Evolutionary conservation across 495 filamentous ascomycete genomes (phyloP).

Genomic region (Penicillium verhagenii): DNA sequence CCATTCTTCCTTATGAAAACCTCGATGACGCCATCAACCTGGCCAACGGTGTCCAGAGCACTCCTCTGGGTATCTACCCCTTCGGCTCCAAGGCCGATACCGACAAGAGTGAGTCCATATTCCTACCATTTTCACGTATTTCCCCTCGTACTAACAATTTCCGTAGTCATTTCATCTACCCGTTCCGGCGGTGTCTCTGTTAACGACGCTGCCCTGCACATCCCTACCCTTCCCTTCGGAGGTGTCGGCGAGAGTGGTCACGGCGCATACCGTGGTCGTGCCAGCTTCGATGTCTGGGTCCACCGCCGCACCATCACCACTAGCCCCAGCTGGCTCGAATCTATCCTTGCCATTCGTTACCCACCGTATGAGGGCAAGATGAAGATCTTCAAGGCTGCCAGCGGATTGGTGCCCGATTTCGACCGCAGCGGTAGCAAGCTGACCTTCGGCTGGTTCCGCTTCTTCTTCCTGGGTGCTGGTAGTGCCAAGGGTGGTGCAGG

Average conservation of each 20-base stretch:
- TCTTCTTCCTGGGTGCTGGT: constrained; percentile 45
- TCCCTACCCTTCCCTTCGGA: constrained; percentile 81
- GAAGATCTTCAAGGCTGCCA: constrained; percentile 55
- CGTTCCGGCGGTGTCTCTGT: constrained; percentile 76
- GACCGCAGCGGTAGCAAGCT: constrained; percentile 70
- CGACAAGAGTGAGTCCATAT: constrained; percentile 52
- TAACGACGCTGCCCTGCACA: constrained; percentile 84
- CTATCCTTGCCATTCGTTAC: constrained; percentile 72
- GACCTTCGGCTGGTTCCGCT: constrained; percentile 46
- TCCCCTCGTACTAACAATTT: constrained; percentile 10
- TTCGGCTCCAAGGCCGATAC: constrained; percentile 80
- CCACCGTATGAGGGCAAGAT: constrained; percentile 72
- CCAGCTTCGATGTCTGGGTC: constrained; percentile 81
- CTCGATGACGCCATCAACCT: constrained; percentile 79
- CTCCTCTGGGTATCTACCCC: constrained; percentile 77
- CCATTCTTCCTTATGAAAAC: constrained; percentile 69
- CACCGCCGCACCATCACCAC: constrained; percentile 73
- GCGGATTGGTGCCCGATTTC: constrained; percentile 68
- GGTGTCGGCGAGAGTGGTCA: constrained; percentile 84
- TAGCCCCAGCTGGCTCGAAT: constrained; percentile 80
- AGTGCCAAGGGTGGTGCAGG: constrained; percentile 39
- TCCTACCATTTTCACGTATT: not conserved
- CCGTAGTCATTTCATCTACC: constrained; percentile 59
- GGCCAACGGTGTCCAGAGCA: constrained; percentile 72
- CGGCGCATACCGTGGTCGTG: constrained; percentile 80